phyloP scores from a whole-genome alignment of 2,329 filamentous ascomycete genomes.

The Fusarium graminum region DNA sequence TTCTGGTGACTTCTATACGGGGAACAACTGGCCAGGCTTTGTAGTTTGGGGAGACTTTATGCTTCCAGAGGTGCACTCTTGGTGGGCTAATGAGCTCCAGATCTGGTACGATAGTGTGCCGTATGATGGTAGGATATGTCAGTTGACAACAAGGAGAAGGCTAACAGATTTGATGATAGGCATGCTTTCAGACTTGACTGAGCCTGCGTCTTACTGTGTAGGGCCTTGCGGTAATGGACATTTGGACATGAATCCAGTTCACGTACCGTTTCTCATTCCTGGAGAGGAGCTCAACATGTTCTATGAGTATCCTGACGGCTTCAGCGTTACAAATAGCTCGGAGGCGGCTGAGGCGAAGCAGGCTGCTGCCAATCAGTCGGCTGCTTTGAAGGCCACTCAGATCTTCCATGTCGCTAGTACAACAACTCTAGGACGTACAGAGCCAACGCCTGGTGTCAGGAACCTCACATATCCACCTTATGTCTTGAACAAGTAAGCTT shows the following conservation, averaged over 20 bases:
- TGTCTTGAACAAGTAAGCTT: conserved; percentile 7
- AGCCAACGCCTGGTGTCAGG: conserved; percentile 3
- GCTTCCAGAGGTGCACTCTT: background rate
- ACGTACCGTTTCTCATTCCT: conserved; percentile 6
- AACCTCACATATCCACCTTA: conserved; percentile 8
- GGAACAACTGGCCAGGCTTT: conserved; percentile 6
- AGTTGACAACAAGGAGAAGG: too few species aligned
- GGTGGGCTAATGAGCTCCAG: conserved; percentile 1
- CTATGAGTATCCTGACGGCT: conserved; percentile 7
- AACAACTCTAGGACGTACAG: conserved; percentile 1
- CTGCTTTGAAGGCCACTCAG: background rate
- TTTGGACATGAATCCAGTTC: conserved; percentile 8
- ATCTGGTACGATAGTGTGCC: conserved; percentile 5
- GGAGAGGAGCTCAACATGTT: conserved; percentile 6
- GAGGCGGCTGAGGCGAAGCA: background rate
- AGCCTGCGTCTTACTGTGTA: conserved; percentile 6
- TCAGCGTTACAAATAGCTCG: background rate
- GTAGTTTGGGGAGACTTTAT: conserved; percentile 9
- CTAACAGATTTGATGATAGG: too few species aligned
- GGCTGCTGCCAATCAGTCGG: conserved; percentile 1
- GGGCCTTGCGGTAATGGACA: background rate
- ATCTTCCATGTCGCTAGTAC: background rate
- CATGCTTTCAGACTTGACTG: conserved; percentile 3
- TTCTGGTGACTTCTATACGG: conserved; percentile 3
- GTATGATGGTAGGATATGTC: background rate